A percentile compares a stretch with the other conserved stretches of the same genome.
phyloP scores from a whole-genome alignment of 2,329 filamentous ascomycete species.

The Kalaharituber pfeilii region DNA sequence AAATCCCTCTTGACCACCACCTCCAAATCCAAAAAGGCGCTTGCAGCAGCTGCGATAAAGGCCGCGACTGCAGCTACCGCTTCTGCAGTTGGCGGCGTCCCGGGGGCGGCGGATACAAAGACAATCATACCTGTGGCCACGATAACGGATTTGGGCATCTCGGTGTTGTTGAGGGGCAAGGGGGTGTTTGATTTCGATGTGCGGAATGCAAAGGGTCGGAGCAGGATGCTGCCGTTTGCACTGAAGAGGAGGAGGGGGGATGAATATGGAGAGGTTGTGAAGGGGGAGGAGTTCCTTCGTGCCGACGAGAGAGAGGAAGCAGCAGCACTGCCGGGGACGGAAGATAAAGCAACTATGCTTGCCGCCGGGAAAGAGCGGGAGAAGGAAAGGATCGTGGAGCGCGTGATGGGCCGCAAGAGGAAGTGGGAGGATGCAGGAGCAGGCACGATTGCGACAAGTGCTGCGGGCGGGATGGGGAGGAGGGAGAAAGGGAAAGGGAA shows the following conservation, averaged over 20 bases:
- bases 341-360: constrained; percentile 52
- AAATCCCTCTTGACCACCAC: constrained; percentile 18
- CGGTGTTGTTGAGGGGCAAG: constrained; percentile 72
- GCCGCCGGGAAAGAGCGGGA: constrained; percentile 73
- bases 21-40: constrained; percentile 41
- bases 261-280: constrained; percentile 91
- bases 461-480: not conserved
- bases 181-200: constrained; percentile 90
- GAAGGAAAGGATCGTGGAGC: constrained; percentile 24
- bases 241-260: constrained; percentile 59
- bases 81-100: constrained; percentile 10
- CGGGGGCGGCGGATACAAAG: constrained; percentile 46
- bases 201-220: constrained; percentile 73
- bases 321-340: constrained; percentile 49
- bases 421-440: constrained; percentile 61
- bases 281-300: constrained; percentile 80
- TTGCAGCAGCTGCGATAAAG: constrained; percentile 37
- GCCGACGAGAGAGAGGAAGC: constrained; percentile 69
- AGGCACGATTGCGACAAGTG: not conserved
- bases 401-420: constrained; percentile 63
- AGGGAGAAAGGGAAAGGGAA: constrained; percentile 43
- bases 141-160: constrained; percentile 58
- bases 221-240: constrained; percentile 79
- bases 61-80: constrained; percentile 28
- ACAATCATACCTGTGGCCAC: constrained; percentile 38